Base-by-base conservation (phyloP, 208 protist species). In the Trypanosoma brucei region DNA sequence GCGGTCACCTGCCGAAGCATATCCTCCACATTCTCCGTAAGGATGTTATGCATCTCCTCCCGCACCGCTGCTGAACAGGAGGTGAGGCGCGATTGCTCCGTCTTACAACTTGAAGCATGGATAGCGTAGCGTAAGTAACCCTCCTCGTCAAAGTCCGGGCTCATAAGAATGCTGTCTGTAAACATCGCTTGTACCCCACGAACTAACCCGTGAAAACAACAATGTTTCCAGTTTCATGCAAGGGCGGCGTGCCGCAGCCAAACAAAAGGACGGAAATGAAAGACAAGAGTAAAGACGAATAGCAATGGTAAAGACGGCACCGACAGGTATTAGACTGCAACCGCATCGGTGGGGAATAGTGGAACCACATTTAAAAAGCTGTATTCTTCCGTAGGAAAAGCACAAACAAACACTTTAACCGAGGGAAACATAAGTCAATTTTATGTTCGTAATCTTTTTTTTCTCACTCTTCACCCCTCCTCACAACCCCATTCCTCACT, bases 111-210 rank as follows among this genome's bases (percentile, higher is more conserved):
- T n/a, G 74, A 42, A 7, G 69, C 56, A 57, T 88, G 88, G 42
- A 94, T 75, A 7, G 75, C 69, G 62, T 91, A 88, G 40, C 76
- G 84, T 60, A 92, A 68, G 69, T 94, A 94, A 4, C 76, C 82
- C 37, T 75, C 76, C 66, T 86, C 79, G 55, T 94, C 85, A 45
- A 94, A 87, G 55, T 92, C 79, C 1, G 78, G 70, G 56, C 72
- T 77, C 48, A 86, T 72, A 37, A 94, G 64, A 42, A 83, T 62
- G 58, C 82, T 77, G 48, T 86, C 79, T 3, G 76, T 76, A 70
- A 86, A 94, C 82, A 91, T 89, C 40, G 48, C 60, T 61, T 39
- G 6, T 31, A 2, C 42, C 42, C 11, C 42, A 46, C 8, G 6
- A 46, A 11, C 8, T 11, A 14, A 46, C 22, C 22, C 22, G 22